Percentiles rank a stretch among this genome's conserved stretches.
Evolutionary conservation across 208 protist species (phyloP).

Genomic region (Leishmania lainsoni): DNA sequence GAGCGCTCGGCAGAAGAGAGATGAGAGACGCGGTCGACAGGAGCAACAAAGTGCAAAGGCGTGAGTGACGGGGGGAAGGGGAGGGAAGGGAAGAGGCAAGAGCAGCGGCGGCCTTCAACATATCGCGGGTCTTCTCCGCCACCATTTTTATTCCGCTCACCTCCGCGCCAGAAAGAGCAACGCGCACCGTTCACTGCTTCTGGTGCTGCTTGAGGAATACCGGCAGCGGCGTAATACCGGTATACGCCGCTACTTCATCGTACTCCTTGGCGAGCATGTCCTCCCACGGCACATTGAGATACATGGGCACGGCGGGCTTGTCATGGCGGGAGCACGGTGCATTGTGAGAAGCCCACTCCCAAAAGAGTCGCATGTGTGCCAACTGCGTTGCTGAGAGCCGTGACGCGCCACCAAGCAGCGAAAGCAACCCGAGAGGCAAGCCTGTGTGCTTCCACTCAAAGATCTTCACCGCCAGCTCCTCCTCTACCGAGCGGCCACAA

Average conservation of each 20-base stretch:
- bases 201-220: slow-evolving; percentile 40
- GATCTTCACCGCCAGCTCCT: slow-evolving; percentile 86
- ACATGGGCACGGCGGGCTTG: slow-evolving; percentile 47
- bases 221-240: slow-evolving; percentile 72
- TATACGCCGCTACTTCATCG: slow-evolving; percentile 49
- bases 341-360: slow-evolving; percentile 60
- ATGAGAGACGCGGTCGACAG: background rate
- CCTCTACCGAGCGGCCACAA: slow-evolving; percentile 80
- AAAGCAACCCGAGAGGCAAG: slow-evolving; percentile 73
- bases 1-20: background rate
- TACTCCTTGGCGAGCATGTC: slow-evolving; percentile 60
- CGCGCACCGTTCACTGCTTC: background rate
- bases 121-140: background rate
- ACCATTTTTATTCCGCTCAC: background rate
- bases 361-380: slow-evolving; percentile 50
- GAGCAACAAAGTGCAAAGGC: background rate
- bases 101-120: background rate
- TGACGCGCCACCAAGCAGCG: slow-evolving; percentile 66
- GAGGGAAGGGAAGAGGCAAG: background rate
- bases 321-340: slow-evolving; percentile 58
- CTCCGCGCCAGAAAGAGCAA: background rate
- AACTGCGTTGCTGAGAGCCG: slow-evolving; percentile 55
- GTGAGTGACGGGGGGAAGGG: background rate
- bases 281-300: slow-evolving; percentile 81
- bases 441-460: slow-evolving; percentile 85